A percentile compares a stretch with the other conserved stretches of the same genome.
Evolutionary conservation across 257 asterid species (phyloP).

Genomic region (Striga asiatica): DNA sequence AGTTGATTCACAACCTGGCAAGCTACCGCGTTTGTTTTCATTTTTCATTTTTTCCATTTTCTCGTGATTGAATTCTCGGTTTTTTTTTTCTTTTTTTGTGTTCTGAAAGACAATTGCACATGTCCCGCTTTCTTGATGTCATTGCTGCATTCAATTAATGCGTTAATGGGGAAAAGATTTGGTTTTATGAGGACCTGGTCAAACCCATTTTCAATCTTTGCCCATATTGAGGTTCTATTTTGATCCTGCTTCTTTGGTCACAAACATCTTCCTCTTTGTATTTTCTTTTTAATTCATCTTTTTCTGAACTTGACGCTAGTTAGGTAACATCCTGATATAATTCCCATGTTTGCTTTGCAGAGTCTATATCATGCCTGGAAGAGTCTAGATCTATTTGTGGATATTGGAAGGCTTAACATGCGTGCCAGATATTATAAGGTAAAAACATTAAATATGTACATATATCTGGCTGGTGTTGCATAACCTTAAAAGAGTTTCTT

Average conservation of each 20-base stretch:
- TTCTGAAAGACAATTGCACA: no score
- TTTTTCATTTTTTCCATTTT: no score
- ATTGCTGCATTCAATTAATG: background rate
- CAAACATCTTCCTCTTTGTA: background rate
- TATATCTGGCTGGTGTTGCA: constrained; percentile 1
- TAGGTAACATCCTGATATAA: background rate
- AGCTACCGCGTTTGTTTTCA: no score
- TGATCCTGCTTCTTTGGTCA: background rate
- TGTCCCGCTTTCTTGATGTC: background rate
- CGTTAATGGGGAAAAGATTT: background rate
- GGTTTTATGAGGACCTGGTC: background rate
- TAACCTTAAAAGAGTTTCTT: background rate
- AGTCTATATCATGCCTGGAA: constrained; percentile 71
- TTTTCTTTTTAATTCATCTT: background rate
- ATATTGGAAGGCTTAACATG: constrained; percentile 76
- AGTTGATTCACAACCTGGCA: constrained; percentile 58
- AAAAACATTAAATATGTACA: constrained; percentile 1
- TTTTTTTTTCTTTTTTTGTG: no score
- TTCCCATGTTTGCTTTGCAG: constrained; percentile 34
- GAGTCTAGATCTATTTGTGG: constrained; percentile 70
- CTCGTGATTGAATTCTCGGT: no score
- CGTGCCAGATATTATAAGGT: constrained; percentile 93
- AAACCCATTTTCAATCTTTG: background rate
- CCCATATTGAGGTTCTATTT: background rate
- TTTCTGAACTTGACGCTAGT: background rate